phyloP scores from a whole-genome alignment of 495 filamentous ascomycete genomes.

The Polyplosphaeria fusca region DNA sequence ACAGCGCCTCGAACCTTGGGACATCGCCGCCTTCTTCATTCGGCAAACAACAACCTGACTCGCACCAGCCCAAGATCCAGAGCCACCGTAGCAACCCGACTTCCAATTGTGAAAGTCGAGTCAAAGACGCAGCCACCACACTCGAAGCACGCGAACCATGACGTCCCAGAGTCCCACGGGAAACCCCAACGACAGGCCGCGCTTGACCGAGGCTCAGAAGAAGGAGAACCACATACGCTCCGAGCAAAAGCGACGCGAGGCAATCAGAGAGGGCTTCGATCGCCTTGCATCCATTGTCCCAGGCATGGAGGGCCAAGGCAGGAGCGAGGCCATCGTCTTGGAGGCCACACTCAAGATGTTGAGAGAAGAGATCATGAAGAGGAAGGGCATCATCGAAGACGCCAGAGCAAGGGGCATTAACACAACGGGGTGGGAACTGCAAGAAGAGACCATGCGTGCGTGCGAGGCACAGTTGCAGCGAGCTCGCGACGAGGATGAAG shows the following conservation, averaged over 20 bases:
- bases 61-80: background rate
- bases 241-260: conserved; percentile 83
- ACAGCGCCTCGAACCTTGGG: no score
- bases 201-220: conserved; percentile 81
- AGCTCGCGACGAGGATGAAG: background rate
- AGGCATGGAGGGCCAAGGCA: conserved; percentile 74
- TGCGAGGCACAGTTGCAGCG: conserved; percentile 11
- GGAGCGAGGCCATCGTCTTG: conserved; percentile 81
- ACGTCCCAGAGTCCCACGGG: conserved; percentile 21
- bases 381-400: conserved; percentile 11
- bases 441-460: conserved; percentile 7
- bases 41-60: no score
- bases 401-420: conserved; percentile 17
- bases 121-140: background rate
- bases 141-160: conserved; percentile 1
- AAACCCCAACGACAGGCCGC: conserved; percentile 56
- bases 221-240: conserved; percentile 88
- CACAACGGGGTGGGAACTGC: conserved; percentile 17
- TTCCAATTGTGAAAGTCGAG: no score
- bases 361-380: conserved; percentile 52
- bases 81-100: background rate
- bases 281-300: conserved; percentile 77
- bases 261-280: conserved; percentile 86
- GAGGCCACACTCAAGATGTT: conserved; percentile 73
- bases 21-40: no score